A percentile compares a stretch with the other conserved stretches of the same genome.
Evolutionary conservation across 2,329 filamentous ascomycete genomes (phyloP).

Genomic region (Colletotrichum lentis): DNA sequence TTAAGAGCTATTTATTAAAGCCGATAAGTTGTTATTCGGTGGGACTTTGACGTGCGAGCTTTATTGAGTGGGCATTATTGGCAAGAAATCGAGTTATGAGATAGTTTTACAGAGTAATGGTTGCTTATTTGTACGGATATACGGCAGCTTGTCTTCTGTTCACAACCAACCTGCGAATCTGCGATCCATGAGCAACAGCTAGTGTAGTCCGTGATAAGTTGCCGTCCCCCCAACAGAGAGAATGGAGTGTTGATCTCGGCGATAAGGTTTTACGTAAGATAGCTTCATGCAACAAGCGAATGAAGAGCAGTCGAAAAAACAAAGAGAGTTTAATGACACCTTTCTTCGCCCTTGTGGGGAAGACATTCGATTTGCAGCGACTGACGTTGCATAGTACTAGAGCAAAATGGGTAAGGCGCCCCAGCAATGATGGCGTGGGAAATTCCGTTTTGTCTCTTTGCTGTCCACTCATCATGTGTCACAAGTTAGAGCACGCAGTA

Average conservation of each 20-base stretch:
- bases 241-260: too few species aligned
- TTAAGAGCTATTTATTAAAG: background rate
- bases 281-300: too few species aligned
- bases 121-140: too few species aligned
- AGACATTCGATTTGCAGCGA: background rate
- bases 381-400: background rate
- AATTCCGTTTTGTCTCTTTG: slow-evolving; percentile 19
- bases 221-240: too few species aligned
- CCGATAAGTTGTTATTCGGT: background rate
- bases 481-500: too few species aligned
- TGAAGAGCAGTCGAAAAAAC: background rate
- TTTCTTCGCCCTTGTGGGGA: slow-evolving; percentile 1
- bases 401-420: slow-evolving; percentile 10
- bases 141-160: too few species aligned
- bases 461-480: slow-evolving; percentile 18
- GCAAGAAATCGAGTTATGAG: background rate
- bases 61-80: too few species aligned
- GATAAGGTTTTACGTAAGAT: too few species aligned
- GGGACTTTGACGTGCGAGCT: too few species aligned
- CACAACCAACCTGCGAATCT: too few species aligned
- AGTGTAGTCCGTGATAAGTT: background rate
- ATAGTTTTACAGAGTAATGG: too few species aligned
- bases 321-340: background rate
- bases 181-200: too few species aligned
- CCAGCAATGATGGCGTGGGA: background rate